Conservation (phyloP, 768 basidiomycete species). For the Mycena belliarum region DNA sequence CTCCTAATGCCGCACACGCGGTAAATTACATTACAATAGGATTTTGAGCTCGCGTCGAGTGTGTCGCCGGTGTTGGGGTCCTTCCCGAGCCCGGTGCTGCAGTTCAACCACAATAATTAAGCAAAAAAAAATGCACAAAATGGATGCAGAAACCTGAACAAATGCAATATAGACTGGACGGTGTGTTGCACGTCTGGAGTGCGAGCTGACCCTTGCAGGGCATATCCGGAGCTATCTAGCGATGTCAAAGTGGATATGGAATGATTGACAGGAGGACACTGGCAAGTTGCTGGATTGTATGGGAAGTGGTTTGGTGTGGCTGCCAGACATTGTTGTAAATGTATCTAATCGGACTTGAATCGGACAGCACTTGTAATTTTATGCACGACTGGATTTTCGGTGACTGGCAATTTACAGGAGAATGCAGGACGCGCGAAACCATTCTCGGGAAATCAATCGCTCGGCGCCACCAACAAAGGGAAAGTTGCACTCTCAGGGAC, state of each 20-base stretch:
- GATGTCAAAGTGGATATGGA: constrained; percentile 10
- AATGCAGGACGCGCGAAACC: no score
- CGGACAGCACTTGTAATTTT: neutral
- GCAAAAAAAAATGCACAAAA: neutral
- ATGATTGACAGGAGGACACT: neutral
- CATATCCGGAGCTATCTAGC: neutral
- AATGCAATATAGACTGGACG: no score
- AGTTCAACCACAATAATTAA: constrained; percentile 16
- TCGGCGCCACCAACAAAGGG: no score
- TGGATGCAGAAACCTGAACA: no score
- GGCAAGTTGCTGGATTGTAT: neutral
- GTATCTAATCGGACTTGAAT: neutral
- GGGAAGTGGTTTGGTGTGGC: neutral
- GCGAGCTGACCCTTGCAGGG: neutral
- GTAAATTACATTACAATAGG: constrained; percentile 26
- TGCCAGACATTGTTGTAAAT: neutral
- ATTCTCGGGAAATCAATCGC: no score
- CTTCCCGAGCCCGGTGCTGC: constrained; percentile 18
- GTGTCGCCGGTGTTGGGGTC: constrained; percentile 34
- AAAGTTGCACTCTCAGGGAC: no score
- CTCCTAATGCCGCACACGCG: constrained; percentile 2
- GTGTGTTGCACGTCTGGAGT: neutral
- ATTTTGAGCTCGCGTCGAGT: constrained; percentile 36
- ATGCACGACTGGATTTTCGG: neutral
- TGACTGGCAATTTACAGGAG: no score